Evolutionary conservation across 352 stramenopile species (phyloP), one percentile per base, ranked within the genome.

Genomic region (Pythium aquatile): DNA sequence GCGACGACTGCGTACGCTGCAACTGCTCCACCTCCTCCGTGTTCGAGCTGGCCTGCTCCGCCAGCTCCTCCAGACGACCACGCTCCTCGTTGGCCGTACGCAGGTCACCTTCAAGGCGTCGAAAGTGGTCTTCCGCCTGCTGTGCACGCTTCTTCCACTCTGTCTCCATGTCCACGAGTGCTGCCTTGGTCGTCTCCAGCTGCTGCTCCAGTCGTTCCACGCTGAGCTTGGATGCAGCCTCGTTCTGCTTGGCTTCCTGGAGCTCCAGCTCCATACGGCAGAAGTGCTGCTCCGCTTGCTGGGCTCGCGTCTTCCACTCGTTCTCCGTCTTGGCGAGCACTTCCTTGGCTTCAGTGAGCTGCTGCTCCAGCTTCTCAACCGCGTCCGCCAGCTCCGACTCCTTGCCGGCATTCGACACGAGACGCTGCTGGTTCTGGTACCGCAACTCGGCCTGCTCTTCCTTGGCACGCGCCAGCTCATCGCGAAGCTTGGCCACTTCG

Each of bases 381-480:
- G 70, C 74, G 28, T 88, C 74, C 9, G 76, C 63, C 5, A 83
- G 51, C 3, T 52, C 57, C 16, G 76, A 60, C 55, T 87, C 73
- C 51, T 77, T 78, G 6, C 58, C 65, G 58, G 85, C 75, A 1
- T 59, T 74, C 17, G 75, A 75, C 29, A 79, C 37, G 62, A 87
- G 61, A 26, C 75, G 71, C 65, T 90, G 78, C 35, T 88, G 78
- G 51, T 70, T 80, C 57, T 92, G 83, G 52, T 78, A 75, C 13
- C 74, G 77, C 49, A 92, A 66, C 54, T 92, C 81, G 33, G 76
- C 62, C n/a, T 79, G 61, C 51, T 88, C 83, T 29, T 90, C 81
- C 42, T 77, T 76, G 0, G 74, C 70, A 29, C 72, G 77, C 20
- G 71, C 35, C 24, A 82, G 40, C 8, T 73, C 60, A 56, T 65